phyloP scores from a whole-genome alignment of 2,329 filamentous ascomycete species.

The Myotisia sp. region DNA sequence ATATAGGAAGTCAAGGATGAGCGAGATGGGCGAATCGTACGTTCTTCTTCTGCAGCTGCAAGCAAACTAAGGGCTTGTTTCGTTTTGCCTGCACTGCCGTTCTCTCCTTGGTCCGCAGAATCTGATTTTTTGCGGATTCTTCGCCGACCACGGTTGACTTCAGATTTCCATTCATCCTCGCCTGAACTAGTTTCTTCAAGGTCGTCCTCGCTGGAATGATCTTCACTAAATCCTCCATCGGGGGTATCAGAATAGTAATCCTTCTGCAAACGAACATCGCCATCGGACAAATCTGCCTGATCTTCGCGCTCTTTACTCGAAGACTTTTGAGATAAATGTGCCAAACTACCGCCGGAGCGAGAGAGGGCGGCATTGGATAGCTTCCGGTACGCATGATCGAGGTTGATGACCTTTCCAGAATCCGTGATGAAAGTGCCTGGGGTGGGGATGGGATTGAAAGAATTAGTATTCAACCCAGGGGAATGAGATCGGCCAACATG shows the following conservation, averaged over 20 bases:
- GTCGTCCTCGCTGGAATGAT: conserved; percentile 26
- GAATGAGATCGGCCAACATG: conserved; percentile 21
- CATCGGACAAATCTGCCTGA: conserved; percentile 31
- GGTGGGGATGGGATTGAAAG: conserved; percentile 28
- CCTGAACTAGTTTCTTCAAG: conserved; percentile 42
- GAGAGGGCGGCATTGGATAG: conserved; percentile 58
- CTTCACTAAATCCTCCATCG: conserved; percentile 43
- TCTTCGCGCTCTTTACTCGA: conserved; percentile 21
- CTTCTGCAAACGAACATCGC: conserved; percentile 49
- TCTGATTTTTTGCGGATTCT: conserved; percentile 19
- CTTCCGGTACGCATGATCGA: conserved; percentile 54
- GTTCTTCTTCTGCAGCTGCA: conserved; percentile 63
- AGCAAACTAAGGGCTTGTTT: conserved; percentile 46
- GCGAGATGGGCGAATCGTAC: conserved; percentile 37
- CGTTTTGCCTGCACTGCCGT: conserved; percentile 21
- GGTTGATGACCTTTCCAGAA: conserved; percentile 49
- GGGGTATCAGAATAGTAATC: conserved; percentile 57
- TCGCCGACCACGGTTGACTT: conserved; percentile 26
- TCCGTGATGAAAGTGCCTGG: conserved; percentile 40
- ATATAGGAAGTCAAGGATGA: not conserved
- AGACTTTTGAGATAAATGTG: conserved; percentile 46
- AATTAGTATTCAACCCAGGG: conserved; percentile 33
- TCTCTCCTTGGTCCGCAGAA: conserved; percentile 8
- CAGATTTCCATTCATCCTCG: conserved; percentile 44
- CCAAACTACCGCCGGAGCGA: conserved; percentile 48